Evolutionary conservation across 139 green algal genomes (phyloP).

Genomic region (Tetratostichococcus sp.): DNA sequence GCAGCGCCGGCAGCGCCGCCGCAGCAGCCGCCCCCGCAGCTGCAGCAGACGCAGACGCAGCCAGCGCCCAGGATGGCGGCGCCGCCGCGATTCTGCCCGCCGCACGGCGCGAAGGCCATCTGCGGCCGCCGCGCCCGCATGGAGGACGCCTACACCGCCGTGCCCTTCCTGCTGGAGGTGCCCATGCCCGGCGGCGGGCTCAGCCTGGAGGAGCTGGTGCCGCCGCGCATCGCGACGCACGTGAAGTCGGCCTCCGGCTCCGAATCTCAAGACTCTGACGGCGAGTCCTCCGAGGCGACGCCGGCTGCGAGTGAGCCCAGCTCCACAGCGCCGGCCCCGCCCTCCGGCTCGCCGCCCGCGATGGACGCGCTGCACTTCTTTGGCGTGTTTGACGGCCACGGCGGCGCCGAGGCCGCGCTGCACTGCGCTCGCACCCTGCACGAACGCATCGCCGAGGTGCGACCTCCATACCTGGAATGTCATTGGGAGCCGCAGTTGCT

Average conservation of each 20-base stretch:
- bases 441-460: constrained; percentile 37
- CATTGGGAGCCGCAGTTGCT: no score
- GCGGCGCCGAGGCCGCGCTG: constrained; percentile 59
- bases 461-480: no score
- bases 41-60: not conserved
- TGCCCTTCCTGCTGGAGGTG: constrained; percentile 59
- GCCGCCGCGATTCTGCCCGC: constrained; percentile 38
- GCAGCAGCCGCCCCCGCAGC: not conserved
- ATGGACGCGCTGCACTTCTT: constrained; percentile 71
- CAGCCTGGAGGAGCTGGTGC: constrained; percentile 35
- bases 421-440: constrained; percentile 65
- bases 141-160: constrained; percentile 66
- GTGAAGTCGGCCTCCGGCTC: constrained; percentile 22
- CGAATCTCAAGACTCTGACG: not conserved
- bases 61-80: not conserved
- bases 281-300: not conserved
- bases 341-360: not conserved
- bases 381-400: constrained; percentile 81
- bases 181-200: constrained; percentile 6
- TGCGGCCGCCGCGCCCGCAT: constrained; percentile 61
- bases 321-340: not conserved
- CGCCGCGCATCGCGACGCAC: constrained; percentile 40
- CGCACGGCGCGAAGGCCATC: constrained; percentile 60
- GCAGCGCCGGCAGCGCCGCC: not conserved
- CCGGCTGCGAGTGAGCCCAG: not conserved